A percentile compares a stretch with the other conserved stretches of the same genome.
These are phyloP conservation scores for Metschnikowia gelsemii DNA, from an alignment of 805 yeast species.

Conservation along the genomic window DNA sequence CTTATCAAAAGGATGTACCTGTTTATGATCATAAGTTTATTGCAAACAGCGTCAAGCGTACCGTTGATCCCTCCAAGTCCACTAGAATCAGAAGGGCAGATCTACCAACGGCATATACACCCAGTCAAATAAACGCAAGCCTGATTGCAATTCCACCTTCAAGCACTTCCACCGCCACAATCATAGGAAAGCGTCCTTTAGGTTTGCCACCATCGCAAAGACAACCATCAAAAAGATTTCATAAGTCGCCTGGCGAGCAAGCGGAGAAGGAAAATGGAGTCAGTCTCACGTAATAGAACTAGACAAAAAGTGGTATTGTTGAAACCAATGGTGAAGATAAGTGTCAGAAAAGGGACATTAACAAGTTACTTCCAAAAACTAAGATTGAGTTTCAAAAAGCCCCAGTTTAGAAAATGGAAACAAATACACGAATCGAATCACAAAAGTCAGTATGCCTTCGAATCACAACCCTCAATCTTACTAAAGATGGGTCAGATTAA, in stretches of 20 bases:
- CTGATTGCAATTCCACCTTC: slow-evolving; percentile 8
- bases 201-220: slow-evolving; percentile 37
- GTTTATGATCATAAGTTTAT: slow-evolving; percentile 51
- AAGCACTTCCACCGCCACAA: background rate
- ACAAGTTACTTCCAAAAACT: no score
- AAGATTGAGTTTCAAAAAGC: no score
- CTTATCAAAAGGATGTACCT: slow-evolving; percentile 46
- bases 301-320: no score
- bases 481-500: no score
- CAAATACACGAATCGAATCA: no score
- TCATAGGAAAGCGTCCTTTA: slow-evolving; percentile 27
- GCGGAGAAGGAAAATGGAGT: slow-evolving; percentile 11
- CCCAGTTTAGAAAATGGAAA: no score
- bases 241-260: slow-evolving; percentile 12
- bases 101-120: slow-evolving; percentile 23
- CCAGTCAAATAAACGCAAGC: slow-evolving; percentile 15
- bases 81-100: slow-evolving; percentile 53
- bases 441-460: no score
- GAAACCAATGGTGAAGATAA: no score
- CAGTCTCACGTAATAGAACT: background rate
- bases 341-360: no score
- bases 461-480: no score
- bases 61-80: slow-evolving; percentile 67
- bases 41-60: slow-evolving; percentile 48
- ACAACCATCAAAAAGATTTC: slow-evolving; percentile 27